phyloP scores from a whole-genome alignment of 306 rosid genomes.

The Biancaea sappan region DNA sequence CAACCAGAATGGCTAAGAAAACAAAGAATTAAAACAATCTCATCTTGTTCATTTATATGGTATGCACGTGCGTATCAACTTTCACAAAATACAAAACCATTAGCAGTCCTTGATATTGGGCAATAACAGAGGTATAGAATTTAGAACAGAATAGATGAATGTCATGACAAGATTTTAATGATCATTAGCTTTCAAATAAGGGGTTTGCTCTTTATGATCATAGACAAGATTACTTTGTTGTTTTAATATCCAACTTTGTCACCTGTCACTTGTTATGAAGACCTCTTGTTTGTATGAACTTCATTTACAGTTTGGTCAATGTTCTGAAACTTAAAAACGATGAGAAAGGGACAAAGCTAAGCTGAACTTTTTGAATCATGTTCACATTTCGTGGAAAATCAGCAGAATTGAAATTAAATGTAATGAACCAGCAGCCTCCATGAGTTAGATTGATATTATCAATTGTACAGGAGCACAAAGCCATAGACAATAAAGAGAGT shows the following conservation, averaged over 20 bases:
- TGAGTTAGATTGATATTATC: neutral
- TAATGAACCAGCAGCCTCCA: neutral
- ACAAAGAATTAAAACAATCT: neutral
- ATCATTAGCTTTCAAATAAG: neutral
- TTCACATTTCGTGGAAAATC: neutral
- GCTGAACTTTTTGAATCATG: neutral
- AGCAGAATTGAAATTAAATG: neutral
- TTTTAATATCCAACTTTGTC: neutral
- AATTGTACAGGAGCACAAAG: too few species aligned
- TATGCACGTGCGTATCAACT: neutral
- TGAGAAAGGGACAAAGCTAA: neutral
- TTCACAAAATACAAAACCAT: neutral
- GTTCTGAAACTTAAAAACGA: neutral
- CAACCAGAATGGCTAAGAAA: neutral
- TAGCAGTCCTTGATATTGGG: neutral
- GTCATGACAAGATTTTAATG: neutral
- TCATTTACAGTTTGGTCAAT: neutral
- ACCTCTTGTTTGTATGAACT: neutral
- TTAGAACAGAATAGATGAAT: neutral
- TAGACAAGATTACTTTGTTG: neutral
- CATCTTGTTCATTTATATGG: neutral
- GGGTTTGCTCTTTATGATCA: neutral
- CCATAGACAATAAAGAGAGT: too few species aligned
- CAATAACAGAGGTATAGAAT: neutral
- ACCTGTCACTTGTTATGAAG: neutral